Evolutionary conservation across 345 rosid species (phyloP), one percentile per base, ranked within the genome.

Genomic region (Murraya paniculata): DNA sequence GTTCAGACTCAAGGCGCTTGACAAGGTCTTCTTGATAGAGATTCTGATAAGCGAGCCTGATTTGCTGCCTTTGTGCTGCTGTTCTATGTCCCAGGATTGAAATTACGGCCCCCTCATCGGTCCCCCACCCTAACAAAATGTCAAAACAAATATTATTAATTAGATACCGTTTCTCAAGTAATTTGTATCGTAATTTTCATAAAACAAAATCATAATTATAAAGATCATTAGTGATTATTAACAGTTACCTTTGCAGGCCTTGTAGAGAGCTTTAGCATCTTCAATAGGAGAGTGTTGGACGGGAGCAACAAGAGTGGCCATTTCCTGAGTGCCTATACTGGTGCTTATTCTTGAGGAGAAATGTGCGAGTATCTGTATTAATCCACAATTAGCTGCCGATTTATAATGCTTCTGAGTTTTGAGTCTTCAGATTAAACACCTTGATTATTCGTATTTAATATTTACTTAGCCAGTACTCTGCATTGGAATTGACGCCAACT

Each of bases 1-100:
- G 87, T 80, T 91, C 93, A 38, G 90, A 88, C 62, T 88, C 90
- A 1, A 91, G 92, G 71, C 90, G 92, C 77, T 84, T 88, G 82
- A 89, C 48, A 14, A 90, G 89, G 55, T 90, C 89, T 50, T 88
- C 91, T 11, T 85, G 88, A 77, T 79, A 86, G 33, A 81, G 67
- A 1, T 76, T 73, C 59, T 82, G 77, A 58, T 90, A 90, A 68
- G 91, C 89, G 22, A 62, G 38, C 82, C 87, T 84, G 85, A 90
- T 86, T 57, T 85, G 87, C 81, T 71, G 85, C 85, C 89, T 86
- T 58, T 90, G 93, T 39, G 83, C 81, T 61, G 91, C 89, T 80
- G 80, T 86, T 82, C 93, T 81, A 53, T 85, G 91, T 10, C 83
- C 91, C 68, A 90, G 85, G 56, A 90, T 78, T 22, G 77, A 14